Conservation (phyloP, 176 grass and related monocot genomes). For the Avena insularis region DNA sequence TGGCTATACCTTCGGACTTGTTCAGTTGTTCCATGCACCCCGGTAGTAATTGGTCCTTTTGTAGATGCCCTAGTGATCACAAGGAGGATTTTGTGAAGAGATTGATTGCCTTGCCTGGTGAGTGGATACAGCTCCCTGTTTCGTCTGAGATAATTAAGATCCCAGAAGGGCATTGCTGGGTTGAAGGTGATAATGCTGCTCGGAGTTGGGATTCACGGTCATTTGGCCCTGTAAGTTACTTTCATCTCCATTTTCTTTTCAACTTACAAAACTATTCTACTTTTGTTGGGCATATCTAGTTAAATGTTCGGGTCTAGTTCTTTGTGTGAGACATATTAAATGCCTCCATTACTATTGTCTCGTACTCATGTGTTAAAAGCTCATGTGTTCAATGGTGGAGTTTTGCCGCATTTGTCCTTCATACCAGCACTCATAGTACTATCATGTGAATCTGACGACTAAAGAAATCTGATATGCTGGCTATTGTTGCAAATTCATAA, state of each 20-base stretch:
- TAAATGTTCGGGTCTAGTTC: too few relatives aligned
- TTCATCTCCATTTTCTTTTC: not conserved
- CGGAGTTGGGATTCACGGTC: conserved; percentile 79
- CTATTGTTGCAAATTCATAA: too few relatives aligned
- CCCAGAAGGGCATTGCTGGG: conserved; percentile 85
- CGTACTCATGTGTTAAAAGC: not conserved
- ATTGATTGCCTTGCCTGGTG: conserved; percentile 85
- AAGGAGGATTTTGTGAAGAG: conserved; percentile 67
- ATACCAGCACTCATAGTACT: not conserved
- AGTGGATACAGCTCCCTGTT: conserved; percentile 69
- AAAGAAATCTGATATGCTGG: not conserved
- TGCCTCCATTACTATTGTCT: not conserved
- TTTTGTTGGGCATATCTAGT: too few relatives aligned
- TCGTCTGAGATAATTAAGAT: conserved; percentile 66
- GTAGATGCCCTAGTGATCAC: conserved; percentile 70
- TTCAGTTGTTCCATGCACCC: not conserved
- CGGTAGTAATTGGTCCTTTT: conserved; percentile 19
- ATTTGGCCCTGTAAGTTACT: conserved; percentile 79
- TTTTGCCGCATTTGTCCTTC: too few relatives aligned
- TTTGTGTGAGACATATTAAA: not conserved
- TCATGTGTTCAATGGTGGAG: too few relatives aligned
- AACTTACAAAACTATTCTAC: not conserved
- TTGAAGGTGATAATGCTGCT: conserved; percentile 90
- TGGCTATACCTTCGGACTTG: not conserved
- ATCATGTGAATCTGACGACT: not conserved